phyloP scores from a whole-genome alignment of 495 filamentous ascomycete species.

The Penicillium lagena region DNA sequence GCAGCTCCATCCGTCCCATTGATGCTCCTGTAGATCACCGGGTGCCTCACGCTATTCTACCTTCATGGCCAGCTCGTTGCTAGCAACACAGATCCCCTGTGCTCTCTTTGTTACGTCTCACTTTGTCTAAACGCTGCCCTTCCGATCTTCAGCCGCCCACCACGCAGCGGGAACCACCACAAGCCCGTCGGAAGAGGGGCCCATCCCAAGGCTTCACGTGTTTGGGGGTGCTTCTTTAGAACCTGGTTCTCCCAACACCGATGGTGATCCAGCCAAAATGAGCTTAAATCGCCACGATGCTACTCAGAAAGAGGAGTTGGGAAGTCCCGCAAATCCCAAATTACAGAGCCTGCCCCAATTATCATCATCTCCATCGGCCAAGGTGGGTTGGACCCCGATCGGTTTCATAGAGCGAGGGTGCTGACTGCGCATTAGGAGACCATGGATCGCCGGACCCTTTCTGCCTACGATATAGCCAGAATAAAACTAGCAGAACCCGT shows the following conservation, averaged over 20 bases:
- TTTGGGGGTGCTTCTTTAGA: background rate
- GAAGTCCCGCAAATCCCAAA: constrained; percentile 9
- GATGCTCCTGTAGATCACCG: constrained; percentile 15
- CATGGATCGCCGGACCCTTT: constrained; percentile 3
- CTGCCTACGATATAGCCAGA: constrained; percentile 13
- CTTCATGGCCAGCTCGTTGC: constrained; percentile 18
- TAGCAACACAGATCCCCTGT: constrained; percentile 1
- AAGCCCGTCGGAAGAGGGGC: background rate
- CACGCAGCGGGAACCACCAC: background rate
- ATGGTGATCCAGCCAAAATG: constrained; percentile 22
- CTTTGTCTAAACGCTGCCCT: background rate
- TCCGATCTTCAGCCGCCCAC: background rate
- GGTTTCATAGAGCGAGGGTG: too few relatives aligned
- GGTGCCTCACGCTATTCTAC: constrained; percentile 5
- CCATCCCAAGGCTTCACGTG: background rate
- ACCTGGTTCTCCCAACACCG: background rate
- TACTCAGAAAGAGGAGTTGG: constrained; percentile 13
- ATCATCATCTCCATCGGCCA: constrained; percentile 10
- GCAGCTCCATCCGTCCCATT: background rate
- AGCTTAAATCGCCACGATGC: constrained; percentile 32
- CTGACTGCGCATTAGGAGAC: constrained; percentile 5
- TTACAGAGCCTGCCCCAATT: constrained; percentile 20
- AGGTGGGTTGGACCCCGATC: constrained; percentile 13
- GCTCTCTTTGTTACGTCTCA: constrained; percentile 1
- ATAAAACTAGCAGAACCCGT: constrained; percentile 57